Conservation (phyloP, 257 asterid genomes). For the Voacanga thouarsii region DNA sequence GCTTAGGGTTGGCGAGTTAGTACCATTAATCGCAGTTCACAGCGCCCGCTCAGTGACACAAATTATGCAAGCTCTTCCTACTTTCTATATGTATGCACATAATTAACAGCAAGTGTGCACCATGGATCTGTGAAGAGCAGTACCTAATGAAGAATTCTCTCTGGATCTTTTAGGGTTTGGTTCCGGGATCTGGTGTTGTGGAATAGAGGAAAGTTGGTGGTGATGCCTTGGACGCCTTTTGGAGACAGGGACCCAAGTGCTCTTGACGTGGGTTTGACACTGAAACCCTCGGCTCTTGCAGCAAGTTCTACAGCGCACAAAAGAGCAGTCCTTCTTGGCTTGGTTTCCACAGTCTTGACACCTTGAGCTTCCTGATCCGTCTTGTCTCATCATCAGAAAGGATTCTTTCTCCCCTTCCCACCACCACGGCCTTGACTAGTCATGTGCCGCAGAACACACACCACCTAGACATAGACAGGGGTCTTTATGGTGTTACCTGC, state of each 20-base stretch:
- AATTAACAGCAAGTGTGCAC: too few species aligned
- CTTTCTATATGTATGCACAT: too few species aligned
- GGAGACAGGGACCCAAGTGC: slow-evolving; percentile 78
- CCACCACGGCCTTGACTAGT: neutral
- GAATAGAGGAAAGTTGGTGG: slow-evolving; percentile 27
- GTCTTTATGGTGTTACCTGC: neutral
- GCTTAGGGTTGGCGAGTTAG: slow-evolving; percentile 32
- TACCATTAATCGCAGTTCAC: slow-evolving; percentile 5
- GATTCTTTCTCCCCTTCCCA: slow-evolving; percentile 2
- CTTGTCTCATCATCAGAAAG: slow-evolving; percentile 35
- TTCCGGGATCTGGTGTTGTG: slow-evolving; percentile 26
- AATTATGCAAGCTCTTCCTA: too few species aligned
- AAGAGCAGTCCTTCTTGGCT: slow-evolving; percentile 66
- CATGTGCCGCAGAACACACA: slow-evolving; percentile 1
- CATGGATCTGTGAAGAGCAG: neutral
- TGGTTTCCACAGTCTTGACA: slow-evolving; percentile 86
- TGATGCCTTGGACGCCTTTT: slow-evolving; percentile 45
- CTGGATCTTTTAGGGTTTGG: slow-evolving; percentile 66
- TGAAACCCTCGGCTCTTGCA: slow-evolving; percentile 65
- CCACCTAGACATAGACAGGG: neutral
- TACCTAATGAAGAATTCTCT: slow-evolving; percentile 43
- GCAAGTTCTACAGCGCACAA: slow-evolving; percentile 67
- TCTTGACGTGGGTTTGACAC: slow-evolving; percentile 73
- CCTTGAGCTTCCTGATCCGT: slow-evolving; percentile 21
- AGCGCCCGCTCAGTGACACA: neutral